A percentile compares a stretch with the other conserved stretches of the same genome.
Evolutionary conservation across 192 early-diverging fungal species (phyloP).

Genomic region (Backusella liffmaniae): DNA sequence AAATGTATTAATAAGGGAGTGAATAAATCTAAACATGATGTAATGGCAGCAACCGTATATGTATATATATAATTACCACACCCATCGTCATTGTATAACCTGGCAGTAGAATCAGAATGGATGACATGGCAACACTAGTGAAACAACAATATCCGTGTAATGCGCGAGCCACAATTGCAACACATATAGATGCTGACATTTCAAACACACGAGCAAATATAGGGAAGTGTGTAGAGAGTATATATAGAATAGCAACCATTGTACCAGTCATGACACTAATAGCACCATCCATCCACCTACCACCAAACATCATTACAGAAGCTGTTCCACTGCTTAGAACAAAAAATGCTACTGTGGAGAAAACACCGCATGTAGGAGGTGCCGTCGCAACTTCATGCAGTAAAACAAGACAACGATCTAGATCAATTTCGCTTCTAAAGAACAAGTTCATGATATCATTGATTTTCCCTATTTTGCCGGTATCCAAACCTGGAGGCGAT

Average conservation of each 20-base stretch:
- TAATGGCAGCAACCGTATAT: not conserved
- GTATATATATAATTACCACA: slow-evolving; percentile 42
- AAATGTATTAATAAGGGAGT: not conserved
- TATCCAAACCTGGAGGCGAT: slow-evolving; percentile 63
- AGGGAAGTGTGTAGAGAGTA: slow-evolving; percentile 57
- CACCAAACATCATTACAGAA: slow-evolving; percentile 61
- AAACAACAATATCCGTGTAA: slow-evolving; percentile 32
- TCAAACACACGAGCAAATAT: slow-evolving; percentile 69
- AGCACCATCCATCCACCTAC: slow-evolving; percentile 55
- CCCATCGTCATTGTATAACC: slow-evolving; percentile 81
- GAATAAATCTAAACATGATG: not conserved
- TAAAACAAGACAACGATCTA: slow-evolving; percentile 51
- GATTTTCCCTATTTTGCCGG: slow-evolving; percentile 62
- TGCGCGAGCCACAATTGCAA: slow-evolving; percentile 30
- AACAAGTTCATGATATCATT: slow-evolving; percentile 57
- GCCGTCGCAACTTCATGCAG: slow-evolving; percentile 56
- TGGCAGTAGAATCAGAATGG: slow-evolving; percentile 61
- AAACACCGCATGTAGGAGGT: slow-evolving; percentile 57
- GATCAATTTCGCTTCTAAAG: slow-evolving; percentile 47
- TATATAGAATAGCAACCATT: slow-evolving; percentile 57
- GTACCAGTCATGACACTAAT: slow-evolving; percentile 51
- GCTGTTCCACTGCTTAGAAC: slow-evolving; percentile 50
- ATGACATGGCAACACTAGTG: slow-evolving; percentile 32
- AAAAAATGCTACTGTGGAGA: slow-evolving; percentile 48
- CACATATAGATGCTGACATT: slow-evolving; percentile 31